phyloP scores from a whole-genome alignment of 2,329 filamentous ascomycete genomes.

The Aspergillus hiratsukae region DNA sequence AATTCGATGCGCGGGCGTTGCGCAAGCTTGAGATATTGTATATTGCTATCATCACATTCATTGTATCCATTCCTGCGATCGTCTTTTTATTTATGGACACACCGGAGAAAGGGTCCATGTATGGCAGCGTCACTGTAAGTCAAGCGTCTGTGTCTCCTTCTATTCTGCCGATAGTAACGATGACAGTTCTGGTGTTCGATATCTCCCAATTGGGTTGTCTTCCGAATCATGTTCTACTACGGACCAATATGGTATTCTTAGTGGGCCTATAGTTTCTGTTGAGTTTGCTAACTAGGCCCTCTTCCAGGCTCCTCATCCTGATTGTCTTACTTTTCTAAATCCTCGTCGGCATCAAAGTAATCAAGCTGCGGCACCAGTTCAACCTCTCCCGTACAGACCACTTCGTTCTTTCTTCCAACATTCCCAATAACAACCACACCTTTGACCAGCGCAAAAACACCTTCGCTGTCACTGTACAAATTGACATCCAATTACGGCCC shows the following conservation, averaged over 20 bases:
- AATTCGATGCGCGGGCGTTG: slow-evolving; percentile 28
- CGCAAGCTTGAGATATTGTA: slow-evolving; percentile 32
- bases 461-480: too few relatives aligned
- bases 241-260: slow-evolving; percentile 30
- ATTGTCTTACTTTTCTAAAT: slow-evolving; percentile 19
- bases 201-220: slow-evolving; percentile 32
- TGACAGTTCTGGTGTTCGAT: slow-evolving; percentile 37
- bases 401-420: slow-evolving; percentile 22
- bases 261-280: not conserved
- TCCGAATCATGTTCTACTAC: slow-evolving; percentile 35
- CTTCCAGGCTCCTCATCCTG: slow-evolving; percentile 26
- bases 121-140: slow-evolving; percentile 33
- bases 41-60: slow-evolving; percentile 22
- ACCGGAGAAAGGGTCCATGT: slow-evolving; percentile 30
- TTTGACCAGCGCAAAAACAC: too few relatives aligned
- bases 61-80: slow-evolving; percentile 34
- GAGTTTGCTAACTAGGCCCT: not conserved
- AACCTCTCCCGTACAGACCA: slow-evolving; percentile 25
- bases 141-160: not conserved
- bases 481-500: too few relatives aligned
- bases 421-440: slow-evolving; percentile 10
- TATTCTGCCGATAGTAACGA: not conserved
- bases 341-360: slow-evolving; percentile 30
- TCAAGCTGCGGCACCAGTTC: slow-evolving; percentile 29
- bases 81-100: slow-evolving; percentile 31